phyloP scores from a whole-genome alignment of 75 land plant species.

The Gnetum montanum region DNA sequence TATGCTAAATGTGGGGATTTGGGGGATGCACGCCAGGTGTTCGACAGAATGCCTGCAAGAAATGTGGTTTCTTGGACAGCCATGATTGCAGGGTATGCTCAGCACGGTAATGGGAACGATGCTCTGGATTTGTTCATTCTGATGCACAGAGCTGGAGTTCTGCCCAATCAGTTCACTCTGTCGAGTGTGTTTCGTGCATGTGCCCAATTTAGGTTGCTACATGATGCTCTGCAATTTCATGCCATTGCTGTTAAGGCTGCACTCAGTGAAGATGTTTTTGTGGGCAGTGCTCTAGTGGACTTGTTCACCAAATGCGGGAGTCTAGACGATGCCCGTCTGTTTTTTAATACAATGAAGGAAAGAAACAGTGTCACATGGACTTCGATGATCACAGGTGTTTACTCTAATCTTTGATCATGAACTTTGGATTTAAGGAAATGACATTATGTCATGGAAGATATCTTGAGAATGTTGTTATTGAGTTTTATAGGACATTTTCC shows the following conservation, averaged over 20 bases:
- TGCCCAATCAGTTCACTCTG: constrained; percentile 33
- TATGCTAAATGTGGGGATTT: constrained; percentile 34
- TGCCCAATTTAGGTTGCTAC: constrained; percentile 7
- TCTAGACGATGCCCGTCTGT: constrained; percentile 17
- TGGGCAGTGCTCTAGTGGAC: constrained; percentile 44
- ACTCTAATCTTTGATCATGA: no score
- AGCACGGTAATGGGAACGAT: constrained; percentile 18
- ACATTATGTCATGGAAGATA: no score
- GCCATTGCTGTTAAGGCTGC: constrained; percentile 20
- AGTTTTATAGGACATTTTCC: no score
- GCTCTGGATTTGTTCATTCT: constrained; percentile 24
- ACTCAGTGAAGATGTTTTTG: constrained; percentile 17
- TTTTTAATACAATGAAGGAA: constrained; percentile 29
- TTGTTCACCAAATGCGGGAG: constrained; percentile 47
- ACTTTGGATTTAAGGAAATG: no score
- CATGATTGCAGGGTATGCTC: constrained; percentile 41
- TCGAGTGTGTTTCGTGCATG: constrained; percentile 34
- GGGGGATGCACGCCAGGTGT: constrained; percentile 22
- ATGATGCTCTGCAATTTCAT: constrained; percentile 33
- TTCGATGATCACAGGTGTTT: constrained; percentile 34
- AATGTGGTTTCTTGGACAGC: constrained; percentile 52
- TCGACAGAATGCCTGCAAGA: constrained; percentile 22
- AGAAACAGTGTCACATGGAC: constrained; percentile 47
- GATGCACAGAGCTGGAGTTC: constrained; percentile 21
- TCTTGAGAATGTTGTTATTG: no score